These are phyloP conservation scores for Micractinium conductrix DNA, from an alignment of 139 green algal genomes.

Conservation along the genomic window DNA sequence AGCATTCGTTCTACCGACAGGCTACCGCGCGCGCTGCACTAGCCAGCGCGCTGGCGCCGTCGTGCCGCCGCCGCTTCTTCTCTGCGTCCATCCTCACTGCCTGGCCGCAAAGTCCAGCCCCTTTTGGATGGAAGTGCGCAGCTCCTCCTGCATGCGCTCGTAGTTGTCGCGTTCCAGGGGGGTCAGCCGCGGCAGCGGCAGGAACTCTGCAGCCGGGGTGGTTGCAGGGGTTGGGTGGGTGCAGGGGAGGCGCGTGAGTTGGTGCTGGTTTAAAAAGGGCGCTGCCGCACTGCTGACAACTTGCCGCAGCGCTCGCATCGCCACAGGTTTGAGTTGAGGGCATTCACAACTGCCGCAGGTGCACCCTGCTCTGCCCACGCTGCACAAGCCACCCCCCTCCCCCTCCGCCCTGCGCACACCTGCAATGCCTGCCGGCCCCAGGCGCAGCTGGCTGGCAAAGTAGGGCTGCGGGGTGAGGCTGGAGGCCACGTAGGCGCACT, in stretches of 20 bases:
- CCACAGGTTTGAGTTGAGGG: too few species aligned
- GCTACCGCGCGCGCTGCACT: too few species aligned
- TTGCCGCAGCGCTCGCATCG: too few species aligned
- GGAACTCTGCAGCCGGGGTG: conserved; percentile 54
- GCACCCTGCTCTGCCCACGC: background rate
- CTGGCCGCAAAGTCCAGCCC: conserved; percentile 83
- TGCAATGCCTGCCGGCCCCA: conserved; percentile 81
- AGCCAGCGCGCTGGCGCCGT: too few species aligned
- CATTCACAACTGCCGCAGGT: background rate
- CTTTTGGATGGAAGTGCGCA: conserved; percentile 86
- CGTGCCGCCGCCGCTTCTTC: background rate
- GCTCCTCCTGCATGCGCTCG: conserved; percentile 59
- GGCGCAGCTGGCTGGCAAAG: conserved; percentile 78
- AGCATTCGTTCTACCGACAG: too few species aligned
- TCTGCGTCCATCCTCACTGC: background rate
- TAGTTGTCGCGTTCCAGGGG: conserved; percentile 58
- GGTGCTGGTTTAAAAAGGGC: too few species aligned
- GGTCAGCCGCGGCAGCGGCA: conserved; percentile 80
- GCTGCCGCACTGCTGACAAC: too few species aligned
- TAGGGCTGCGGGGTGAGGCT: conserved; percentile 62
- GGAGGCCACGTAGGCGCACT: conserved; percentile 83
- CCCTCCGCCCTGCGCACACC: background rate
- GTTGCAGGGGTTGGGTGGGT: too few species aligned
- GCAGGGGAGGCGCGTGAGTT: too few species aligned
- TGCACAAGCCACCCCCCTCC: background rate